A percentile compares a stretch with the other conserved stretches of the same genome.
phyloP scores from a whole-genome alignment of 441 rosid species.

The Capsella rubella region DNA sequence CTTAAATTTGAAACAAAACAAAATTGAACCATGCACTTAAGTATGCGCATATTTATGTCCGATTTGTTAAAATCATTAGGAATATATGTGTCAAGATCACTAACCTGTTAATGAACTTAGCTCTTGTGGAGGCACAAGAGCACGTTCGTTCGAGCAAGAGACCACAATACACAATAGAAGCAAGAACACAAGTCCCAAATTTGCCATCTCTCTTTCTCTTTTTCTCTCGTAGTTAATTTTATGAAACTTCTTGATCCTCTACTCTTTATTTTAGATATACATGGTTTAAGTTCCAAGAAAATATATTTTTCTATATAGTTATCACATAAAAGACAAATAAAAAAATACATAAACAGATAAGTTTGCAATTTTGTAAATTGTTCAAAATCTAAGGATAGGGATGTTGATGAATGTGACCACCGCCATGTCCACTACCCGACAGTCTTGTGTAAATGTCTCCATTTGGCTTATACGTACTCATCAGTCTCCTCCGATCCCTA shows the following conservation, averaged over 20 bases:
- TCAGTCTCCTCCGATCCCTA: constrained; percentile 16
- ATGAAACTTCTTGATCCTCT: background rate
- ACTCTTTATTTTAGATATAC: background rate
- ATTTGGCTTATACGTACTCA: constrained; percentile 26
- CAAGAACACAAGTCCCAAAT: background rate
- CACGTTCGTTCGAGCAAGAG: background rate
- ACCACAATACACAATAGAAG: background rate
- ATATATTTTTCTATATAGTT: too few species aligned
- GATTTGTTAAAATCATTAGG: background rate
- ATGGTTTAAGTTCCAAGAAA: background rate
- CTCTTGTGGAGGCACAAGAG: constrained; percentile 11
- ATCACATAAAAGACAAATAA: background rate
- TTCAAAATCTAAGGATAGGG: background rate
- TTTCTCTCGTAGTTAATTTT: background rate
- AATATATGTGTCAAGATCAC: background rate
- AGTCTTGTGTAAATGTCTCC: constrained; percentile 10
- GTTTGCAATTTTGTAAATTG: background rate
- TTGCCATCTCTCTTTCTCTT: background rate
- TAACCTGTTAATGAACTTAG: constrained; percentile 2
- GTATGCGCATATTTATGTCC: background rate
- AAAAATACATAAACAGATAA: background rate
- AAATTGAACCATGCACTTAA: background rate
- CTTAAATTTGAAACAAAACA: too few species aligned
- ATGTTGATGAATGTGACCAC: constrained; percentile 22
- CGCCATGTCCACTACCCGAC: constrained; percentile 26